Evolutionary conservation across 306 rosid genomes (phyloP).

Genomic region (Oemleria cerasiformis): DNA sequence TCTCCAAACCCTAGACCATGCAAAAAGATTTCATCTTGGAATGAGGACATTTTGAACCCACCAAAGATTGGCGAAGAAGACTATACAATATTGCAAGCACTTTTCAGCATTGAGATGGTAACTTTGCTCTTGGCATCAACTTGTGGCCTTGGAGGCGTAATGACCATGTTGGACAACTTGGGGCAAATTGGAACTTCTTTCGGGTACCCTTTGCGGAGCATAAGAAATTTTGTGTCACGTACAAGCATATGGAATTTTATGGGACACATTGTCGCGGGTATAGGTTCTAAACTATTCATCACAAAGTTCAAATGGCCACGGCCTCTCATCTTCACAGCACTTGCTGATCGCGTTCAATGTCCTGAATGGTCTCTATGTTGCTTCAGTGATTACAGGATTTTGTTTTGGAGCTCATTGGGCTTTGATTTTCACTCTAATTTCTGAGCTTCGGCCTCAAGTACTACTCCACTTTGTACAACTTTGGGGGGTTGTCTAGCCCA

Average conservation of each 20-base stretch:
- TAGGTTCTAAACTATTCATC: slow-evolving; percentile 18
- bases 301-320: slow-evolving; percentile 28
- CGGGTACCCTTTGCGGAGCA: slow-evolving; percentile 19
- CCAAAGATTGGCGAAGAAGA: slow-evolving; percentile 31
- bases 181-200: slow-evolving; percentile 35
- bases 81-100: slow-evolving; percentile 23
- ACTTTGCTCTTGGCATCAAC: slow-evolving; percentile 10
- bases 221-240: slow-evolving; percentile 23
- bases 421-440: slow-evolving; percentile 29
- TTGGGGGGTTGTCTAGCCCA: slow-evolving; percentile 35
- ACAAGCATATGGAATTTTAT: slow-evolving; percentile 26
- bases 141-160: slow-evolving; percentile 23
- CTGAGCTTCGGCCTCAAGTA: slow-evolving; percentile 44
- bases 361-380: slow-evolving; percentile 27
- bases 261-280: slow-evolving; percentile 6
- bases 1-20: neutral
- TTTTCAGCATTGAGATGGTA: slow-evolving; percentile 27
- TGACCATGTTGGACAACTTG: slow-evolving; percentile 30
- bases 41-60: slow-evolving; percentile 13
- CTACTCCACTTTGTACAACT: slow-evolving; percentile 38
- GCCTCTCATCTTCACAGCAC: slow-evolving; percentile 20
- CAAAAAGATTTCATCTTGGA: slow-evolving; percentile 9
- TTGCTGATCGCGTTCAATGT: slow-evolving; percentile 23
- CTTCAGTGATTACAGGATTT: slow-evolving; percentile 32
- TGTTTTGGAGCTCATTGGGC: slow-evolving; percentile 40